Percentiles rank a stretch among this genome's conserved stretches.
Conservation (phyloP, 768 basidiomycete species). For the Strobilomyces confusus region DNA sequence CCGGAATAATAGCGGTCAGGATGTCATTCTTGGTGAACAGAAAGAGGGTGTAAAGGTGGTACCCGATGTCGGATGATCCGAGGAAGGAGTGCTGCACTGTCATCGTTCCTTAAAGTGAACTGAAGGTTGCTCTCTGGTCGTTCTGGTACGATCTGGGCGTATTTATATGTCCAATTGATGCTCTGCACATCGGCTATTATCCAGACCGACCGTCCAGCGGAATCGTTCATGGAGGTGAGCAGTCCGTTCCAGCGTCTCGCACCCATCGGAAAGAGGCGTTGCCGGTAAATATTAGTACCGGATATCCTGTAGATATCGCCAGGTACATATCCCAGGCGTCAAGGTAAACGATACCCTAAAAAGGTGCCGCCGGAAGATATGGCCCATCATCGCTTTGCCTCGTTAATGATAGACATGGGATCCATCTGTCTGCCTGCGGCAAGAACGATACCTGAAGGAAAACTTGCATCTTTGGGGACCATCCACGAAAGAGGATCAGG, state of each 20-base stretch:
- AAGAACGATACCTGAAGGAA: too few relatives aligned
- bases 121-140: background rate
- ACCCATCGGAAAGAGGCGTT: background rate
- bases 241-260: background rate
- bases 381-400: too few relatives aligned
- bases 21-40: slow-evolving; percentile 47
- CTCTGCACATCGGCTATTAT: background rate
- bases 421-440: too few relatives aligned
- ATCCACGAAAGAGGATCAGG: too few relatives aligned
- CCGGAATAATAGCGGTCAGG: slow-evolving; percentile 42
- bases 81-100: slow-evolving; percentile 10
- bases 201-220: background rate
- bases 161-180: background rate
- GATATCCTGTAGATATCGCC: too few relatives aligned
- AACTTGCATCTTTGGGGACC: too few relatives aligned
- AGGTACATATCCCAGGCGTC: too few relatives aligned
- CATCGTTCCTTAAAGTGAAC: slow-evolving; percentile 11
- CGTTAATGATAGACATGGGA: too few relatives aligned
- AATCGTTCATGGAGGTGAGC: background rate
- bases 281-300: background rate
- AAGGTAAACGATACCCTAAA: too few relatives aligned
- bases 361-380: too few relatives aligned
- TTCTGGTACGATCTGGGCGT: background rate
- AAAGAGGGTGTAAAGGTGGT: slow-evolving; percentile 28
- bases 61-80: slow-evolving; percentile 7